Conservation (phyloP, 2,329 filamentous ascomycete genomes). For the Penicillium vulpinum region DNA sequence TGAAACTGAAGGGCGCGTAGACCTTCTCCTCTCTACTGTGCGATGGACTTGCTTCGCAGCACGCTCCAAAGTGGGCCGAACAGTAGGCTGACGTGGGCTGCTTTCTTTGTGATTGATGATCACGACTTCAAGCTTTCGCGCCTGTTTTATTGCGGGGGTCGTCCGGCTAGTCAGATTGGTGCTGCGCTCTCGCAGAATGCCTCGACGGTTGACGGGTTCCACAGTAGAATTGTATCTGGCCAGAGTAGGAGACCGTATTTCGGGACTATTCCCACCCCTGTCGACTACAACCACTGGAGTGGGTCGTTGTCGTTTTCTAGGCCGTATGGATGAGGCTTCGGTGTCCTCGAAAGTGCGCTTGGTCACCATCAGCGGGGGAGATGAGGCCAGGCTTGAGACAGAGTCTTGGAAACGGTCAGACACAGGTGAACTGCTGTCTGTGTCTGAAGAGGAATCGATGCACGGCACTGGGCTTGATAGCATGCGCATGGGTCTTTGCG, state of each 20-base stretch:
- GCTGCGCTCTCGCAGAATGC: conserved; percentile 21
- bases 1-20: conserved; percentile 13
- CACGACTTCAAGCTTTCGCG: conserved; percentile 31
- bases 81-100: neutral
- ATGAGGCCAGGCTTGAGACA: conserved; percentile 34
- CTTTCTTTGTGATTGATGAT: conserved; percentile 29
- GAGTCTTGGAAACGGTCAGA: conserved; percentile 21
- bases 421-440: conserved; percentile 25
- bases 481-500: conserved; percentile 2
- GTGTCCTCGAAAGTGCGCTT: conserved; percentile 21
- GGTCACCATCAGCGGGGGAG: conserved; percentile 27
- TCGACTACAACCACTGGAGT: conserved; percentile 17
- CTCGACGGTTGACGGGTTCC: conserved; percentile 13
- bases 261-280: conserved; percentile 4
- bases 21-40: conserved; percentile 16
- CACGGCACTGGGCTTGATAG: conserved; percentile 13
- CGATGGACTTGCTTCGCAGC: conserved; percentile 19
- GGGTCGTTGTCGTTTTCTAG: conserved; percentile 28
- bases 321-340: conserved; percentile 15
- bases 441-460: conserved; percentile 27
- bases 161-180: conserved; percentile 8
- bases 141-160: neutral
- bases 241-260: neutral
- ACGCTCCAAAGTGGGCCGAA: conserved; percentile 5
- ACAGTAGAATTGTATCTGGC: conserved; percentile 2